Base-by-base conservation (phyloP, 371 early-diverging fungal species). In the Dentiscutata heterogama region DNA sequence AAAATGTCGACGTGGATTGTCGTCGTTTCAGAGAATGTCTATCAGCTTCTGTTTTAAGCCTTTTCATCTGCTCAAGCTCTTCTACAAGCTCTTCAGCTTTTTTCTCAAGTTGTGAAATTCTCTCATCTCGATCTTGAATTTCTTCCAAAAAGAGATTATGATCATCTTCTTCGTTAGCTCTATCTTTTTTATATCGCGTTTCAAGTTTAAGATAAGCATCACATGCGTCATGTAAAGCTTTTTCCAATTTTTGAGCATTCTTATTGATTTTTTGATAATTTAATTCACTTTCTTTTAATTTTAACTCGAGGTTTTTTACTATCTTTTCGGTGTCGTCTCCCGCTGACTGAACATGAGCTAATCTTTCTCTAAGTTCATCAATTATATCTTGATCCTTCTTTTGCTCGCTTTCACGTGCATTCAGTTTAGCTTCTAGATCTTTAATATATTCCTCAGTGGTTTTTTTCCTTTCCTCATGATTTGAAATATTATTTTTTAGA, bases 381-480 rank as follows among this genome's bases (percentile, higher is more conserved):
- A 90, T 63, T 61, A 85, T 64, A 29, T 88, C 87, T 72, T 87
- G 86, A 63, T 89, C 89, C 3, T 85, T 88, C 11, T 84, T 78
- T 3, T 86, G 85, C 46, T 89, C 89, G 35, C 86, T 81, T 14
- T 88, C 83, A 18, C 88, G 84, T 1, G 78, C 74, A 82, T 85
- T 83, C 16, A 90, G 60, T 58, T 89, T 89, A 22, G 74, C 75
- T 58, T 90, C 90, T 18, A 90, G 81, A 78, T 87, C 85, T 54
- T 83, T 86, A 61, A 90, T 90, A 67, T 90, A 90, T 22, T 88
- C 83, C 27, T 90, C 90, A 1, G 89, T 88, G 7, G 83, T 88
- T 60, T 89, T 88, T 27, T 89, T 89, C 6, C 85, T 85, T 80
- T 89, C 89, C 14, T 86, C 87, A 13, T 87, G 78, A 60, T 88